Evolutionary conservation across 2,329 filamentous ascomycete genomes (phyloP), one percentile per base, ranked within the genome.

Genomic region (Botrytis galanthina): DNA sequence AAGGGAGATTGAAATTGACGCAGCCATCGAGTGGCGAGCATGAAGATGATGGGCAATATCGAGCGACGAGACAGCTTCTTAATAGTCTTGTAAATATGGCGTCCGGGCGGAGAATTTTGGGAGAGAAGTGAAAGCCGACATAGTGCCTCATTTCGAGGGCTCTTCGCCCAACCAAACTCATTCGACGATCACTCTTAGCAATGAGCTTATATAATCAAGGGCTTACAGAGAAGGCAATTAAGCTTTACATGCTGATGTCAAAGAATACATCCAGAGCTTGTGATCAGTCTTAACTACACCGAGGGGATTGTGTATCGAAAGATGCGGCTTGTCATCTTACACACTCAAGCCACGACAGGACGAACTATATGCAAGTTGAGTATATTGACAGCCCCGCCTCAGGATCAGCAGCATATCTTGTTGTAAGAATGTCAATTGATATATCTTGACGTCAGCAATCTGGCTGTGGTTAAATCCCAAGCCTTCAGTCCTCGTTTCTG

Each of bases 1-100:
- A 82, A 37, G 82, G 84, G 22, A 82, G 81, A 51, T 76, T 85
- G 10, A 85, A 85, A 76, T 72, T 83, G 73, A 83, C 75, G 61
- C 76, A 76, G 73, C 67, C 76, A 5, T n/a, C 62, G 1, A 63
- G 32, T 48, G 63, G 54, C 22, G 71, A 74, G 48, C 74, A 78
- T 57, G 76, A 68, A 42, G 69, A 75, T 4, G 75, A 68, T 70
- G 64, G 73, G 57, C 75, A 79, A 69, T 70, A 64, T 51, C 72
- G 76, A 44, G 78, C 78, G 68, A 78, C 75, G 2, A 71, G 72
- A 35, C 74, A 75, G 14, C 70, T 80, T 26, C 37, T 80, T 3
- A 73, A 79, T 35, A 71, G 73, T 2, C 66, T 81, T 51, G 73
- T 80, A 7, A 51, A 67, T 39, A 60, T 68, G 59, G 79, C 79